phyloP scores from a whole-genome alignment of 768 basidiomycete genomes.

The Rickenella mellea region DNA sequence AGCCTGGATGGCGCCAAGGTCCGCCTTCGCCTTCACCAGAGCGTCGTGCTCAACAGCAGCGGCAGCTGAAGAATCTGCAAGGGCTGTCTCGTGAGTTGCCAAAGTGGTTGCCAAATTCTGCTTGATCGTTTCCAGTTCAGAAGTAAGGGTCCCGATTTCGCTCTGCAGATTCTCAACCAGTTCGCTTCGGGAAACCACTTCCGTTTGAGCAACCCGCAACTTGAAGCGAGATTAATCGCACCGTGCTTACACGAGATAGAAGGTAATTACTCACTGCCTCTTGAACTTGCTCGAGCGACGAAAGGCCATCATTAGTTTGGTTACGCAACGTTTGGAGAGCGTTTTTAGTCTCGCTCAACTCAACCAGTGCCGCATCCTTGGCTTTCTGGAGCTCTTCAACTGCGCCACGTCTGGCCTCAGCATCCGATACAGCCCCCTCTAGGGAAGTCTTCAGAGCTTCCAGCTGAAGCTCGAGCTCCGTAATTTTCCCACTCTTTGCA shows the following conservation, averaged over 20 bases:
- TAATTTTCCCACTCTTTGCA: slow-evolving; percentile 39
- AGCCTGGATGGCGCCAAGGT: slow-evolving; percentile 43
- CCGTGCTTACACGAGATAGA: neutral
- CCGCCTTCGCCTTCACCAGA: slow-evolving; percentile 51
- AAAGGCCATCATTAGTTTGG: slow-evolving; percentile 16
- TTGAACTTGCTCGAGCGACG: slow-evolving; percentile 31
- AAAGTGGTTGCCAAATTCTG: slow-evolving; percentile 44
- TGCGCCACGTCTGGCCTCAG: slow-evolving; percentile 31
- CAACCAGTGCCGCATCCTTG: slow-evolving; percentile 38
- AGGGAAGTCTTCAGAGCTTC: slow-evolving; percentile 40
- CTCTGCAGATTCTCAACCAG: slow-evolving; percentile 39
- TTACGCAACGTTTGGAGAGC: slow-evolving; percentile 27
- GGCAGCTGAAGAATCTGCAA: slow-evolving; percentile 34
- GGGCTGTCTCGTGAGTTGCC: slow-evolving; percentile 32
- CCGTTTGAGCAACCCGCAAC: slow-evolving; percentile 42
- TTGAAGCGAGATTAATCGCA: slow-evolving; percentile 16
- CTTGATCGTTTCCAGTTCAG: slow-evolving; percentile 38
- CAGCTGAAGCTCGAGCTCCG: slow-evolving; percentile 45
- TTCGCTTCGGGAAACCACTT: slow-evolving; percentile 30
- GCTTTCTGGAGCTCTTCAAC: slow-evolving; percentile 39
- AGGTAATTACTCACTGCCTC: slow-evolving; percentile 37
- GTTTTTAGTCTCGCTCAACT: slow-evolving; percentile 34
- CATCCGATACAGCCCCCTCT: slow-evolving; percentile 34
- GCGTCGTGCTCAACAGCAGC: slow-evolving; percentile 57
- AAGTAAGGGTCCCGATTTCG: slow-evolving; percentile 34